Evolutionary conservation across 129 eudicot species (phyloP).

Genomic region (Lonicera japonica): DNA sequence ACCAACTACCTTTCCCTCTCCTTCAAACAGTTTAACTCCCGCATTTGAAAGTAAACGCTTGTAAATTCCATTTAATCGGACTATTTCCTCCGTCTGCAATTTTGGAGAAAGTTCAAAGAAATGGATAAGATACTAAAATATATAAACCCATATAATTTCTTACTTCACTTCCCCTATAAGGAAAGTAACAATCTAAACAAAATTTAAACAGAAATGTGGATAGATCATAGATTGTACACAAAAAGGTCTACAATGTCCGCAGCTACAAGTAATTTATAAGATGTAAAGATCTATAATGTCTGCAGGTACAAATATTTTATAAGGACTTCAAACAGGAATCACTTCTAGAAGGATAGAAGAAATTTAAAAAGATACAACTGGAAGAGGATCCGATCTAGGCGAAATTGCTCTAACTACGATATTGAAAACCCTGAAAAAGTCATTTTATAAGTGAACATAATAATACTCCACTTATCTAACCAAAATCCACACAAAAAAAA

Average conservation of each 20-base stretch:
- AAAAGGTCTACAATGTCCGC: not conserved
- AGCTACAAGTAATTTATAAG: not conserved
- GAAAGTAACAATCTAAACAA: not conserved
- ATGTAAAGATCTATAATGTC: not conserved
- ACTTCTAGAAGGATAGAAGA: not conserved
- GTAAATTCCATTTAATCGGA: conserved; percentile 70
- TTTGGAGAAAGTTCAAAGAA: not conserved
- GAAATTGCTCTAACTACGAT: too few species aligned
- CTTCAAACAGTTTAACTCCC: conserved; percentile 83
- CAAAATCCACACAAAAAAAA: too few species aligned
- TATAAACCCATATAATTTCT: not conserved
- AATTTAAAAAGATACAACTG: too few species aligned
- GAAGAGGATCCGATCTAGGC: too few species aligned
- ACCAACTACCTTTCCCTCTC: conserved; percentile 75
- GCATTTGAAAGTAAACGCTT: conserved; percentile 82
- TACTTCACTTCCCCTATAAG: not conserved
- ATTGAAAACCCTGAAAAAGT: too few species aligned
- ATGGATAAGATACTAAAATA: not conserved
- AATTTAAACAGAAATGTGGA: not conserved
- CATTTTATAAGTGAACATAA: too few species aligned
- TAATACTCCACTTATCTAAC: too few species aligned
- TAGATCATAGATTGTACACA: not conserved
- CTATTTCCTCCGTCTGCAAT: conserved; percentile 76
- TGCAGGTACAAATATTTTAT: not conserved
- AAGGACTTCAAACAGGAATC: not conserved